Conservation (phyloP, 352 stramenopile genomes). For the Pythium rishiriense region DNA sequence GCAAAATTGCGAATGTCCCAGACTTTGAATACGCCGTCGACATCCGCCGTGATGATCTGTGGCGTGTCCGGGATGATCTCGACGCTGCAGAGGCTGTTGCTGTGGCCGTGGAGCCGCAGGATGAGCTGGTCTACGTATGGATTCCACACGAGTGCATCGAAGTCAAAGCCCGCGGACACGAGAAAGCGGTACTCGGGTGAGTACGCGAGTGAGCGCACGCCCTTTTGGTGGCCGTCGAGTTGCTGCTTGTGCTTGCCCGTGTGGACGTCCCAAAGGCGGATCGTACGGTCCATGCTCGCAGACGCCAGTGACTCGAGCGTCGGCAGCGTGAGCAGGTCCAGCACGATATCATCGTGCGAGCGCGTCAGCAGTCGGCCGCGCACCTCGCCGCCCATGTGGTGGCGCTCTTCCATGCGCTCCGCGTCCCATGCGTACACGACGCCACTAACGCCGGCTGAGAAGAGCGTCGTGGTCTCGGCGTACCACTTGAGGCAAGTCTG, state of each 20-base stretch:
- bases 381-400: slow-evolving; percentile 77
- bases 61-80: slow-evolving; percentile 85
- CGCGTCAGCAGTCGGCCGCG: slow-evolving; percentile 56
- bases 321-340: slow-evolving; percentile 78
- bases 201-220: slow-evolving; percentile 78
- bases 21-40: slow-evolving; percentile 85
- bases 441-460: slow-evolving; percentile 79
- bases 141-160: slow-evolving; percentile 89
- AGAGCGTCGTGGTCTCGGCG: slow-evolving; percentile 61
- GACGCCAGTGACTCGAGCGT: slow-evolving; percentile 82
- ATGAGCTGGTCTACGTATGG: slow-evolving; percentile 90
- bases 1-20: slow-evolving; percentile 91
- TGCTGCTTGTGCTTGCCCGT: slow-evolving; percentile 86
- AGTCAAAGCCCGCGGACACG: slow-evolving; percentile 87
- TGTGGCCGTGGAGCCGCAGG: slow-evolving; percentile 82
- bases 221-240: slow-evolving; percentile 83
- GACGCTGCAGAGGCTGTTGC: slow-evolving; percentile 82
- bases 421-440: slow-evolving; percentile 86
- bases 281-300: slow-evolving; percentile 87
- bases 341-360: slow-evolving; percentile 87
- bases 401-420: slow-evolving; percentile 80
- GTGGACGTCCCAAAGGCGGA: slow-evolving; percentile 88
- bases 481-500: slow-evolving; percentile 87
- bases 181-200: slow-evolving; percentile 86
- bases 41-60: slow-evolving; percentile 86